Evolutionary conservation across 176 grass and related monocot species (phyloP).

Genomic region (Puya raimondii): DNA sequence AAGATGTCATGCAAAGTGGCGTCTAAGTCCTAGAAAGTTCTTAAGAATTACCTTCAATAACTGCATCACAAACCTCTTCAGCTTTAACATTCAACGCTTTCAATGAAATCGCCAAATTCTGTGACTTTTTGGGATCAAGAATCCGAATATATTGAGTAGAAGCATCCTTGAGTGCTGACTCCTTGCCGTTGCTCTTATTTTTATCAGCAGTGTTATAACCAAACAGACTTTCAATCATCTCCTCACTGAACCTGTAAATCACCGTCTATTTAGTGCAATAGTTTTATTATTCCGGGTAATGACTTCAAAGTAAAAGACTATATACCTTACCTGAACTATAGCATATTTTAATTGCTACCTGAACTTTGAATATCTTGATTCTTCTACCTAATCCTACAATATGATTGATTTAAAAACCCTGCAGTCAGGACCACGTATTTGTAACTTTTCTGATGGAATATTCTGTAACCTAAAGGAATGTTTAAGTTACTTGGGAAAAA

Average conservation of each 20-base stretch:
- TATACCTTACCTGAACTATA: no score
- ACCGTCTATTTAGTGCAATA: not conserved
- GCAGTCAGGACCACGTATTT: no score
- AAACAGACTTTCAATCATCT: constrained; percentile 32
- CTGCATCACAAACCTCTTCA: constrained; percentile 15
- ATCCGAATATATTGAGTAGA: constrained; percentile 17
- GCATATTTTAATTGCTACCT: no score
- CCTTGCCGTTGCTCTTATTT: constrained; percentile 4
- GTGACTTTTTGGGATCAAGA: constrained; percentile 27
- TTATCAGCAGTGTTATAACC: constrained; percentile 16
- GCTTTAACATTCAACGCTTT: constrained; percentile 22
- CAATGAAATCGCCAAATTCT: constrained; percentile 28
- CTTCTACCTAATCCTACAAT: no score
- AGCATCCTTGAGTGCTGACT: not conserved
- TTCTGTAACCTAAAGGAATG: no score
- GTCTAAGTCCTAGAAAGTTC: not conserved
- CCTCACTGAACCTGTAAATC: constrained; percentile 20
- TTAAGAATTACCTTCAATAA: constrained; percentile 16
- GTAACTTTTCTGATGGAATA: no score
- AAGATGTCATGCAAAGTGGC: not conserved
- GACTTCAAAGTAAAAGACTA: not conserved
- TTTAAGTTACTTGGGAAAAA: no score
- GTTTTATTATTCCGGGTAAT: not conserved
- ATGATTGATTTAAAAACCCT: no score
- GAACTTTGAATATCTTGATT: no score